phyloP scores from a whole-genome alignment of 2,329 filamentous ascomycete species.

The Clathrospora elynae region DNA sequence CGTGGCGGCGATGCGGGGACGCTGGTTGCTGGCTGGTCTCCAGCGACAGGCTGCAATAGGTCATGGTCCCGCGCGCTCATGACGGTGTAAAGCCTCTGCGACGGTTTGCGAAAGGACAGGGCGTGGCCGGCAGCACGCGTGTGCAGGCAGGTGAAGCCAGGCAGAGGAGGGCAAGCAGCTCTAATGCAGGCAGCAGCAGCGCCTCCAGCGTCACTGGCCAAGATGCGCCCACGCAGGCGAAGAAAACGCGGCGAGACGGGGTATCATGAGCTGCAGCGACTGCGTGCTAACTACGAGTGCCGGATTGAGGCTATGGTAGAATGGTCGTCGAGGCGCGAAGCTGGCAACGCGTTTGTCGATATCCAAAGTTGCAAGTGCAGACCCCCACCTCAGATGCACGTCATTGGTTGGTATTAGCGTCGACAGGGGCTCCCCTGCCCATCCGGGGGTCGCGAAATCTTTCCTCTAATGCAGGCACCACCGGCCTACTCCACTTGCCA shows the following conservation, averaged over 20 bases:
- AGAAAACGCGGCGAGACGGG: constrained; percentile 18
- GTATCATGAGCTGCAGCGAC: constrained; percentile 37
- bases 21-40: constrained; percentile 39
- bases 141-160: constrained; percentile 25
- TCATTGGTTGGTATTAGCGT: constrained; percentile 8
- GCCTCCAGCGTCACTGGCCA: constrained; percentile 31
- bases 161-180: constrained; percentile 30
- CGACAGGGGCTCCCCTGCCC: constrained; percentile 8
- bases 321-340: constrained; percentile 78
- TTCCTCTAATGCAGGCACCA: constrained; percentile 19
- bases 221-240: constrained; percentile 27
- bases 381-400: constrained; percentile 16
- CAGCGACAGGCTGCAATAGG: constrained; percentile 42
- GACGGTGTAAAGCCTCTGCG: constrained; percentile 26
- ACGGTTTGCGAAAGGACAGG: constrained; percentile 24
- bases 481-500: constrained; percentile 13
- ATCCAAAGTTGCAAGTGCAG: background rate
- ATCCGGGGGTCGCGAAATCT: constrained; percentile 9
- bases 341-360: constrained; percentile 20
- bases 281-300: background rate
- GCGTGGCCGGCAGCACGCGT: constrained; percentile 23
- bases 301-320: constrained; percentile 28
- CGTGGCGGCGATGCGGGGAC: constrained; percentile 44
- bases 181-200: constrained; percentile 32
- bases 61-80: constrained; percentile 43